phyloP scores from a whole-genome alignment of 768 basidiomycete genomes.

The Rhizopogon vulgaris region DNA sequence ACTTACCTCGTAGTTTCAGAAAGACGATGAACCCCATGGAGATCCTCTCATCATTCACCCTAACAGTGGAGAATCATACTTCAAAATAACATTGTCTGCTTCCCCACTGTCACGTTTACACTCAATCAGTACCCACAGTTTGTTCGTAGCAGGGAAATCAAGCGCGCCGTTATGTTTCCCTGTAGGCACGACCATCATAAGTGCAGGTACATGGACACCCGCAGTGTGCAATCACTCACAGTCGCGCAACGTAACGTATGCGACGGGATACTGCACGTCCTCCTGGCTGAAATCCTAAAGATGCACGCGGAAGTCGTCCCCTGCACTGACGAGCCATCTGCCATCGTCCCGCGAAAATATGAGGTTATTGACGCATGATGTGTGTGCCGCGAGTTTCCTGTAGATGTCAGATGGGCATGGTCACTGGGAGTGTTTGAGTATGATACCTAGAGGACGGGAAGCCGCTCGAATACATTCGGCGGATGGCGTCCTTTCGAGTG shows the following conservation, averaged over 20 bases:
- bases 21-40: conserved; percentile 10
- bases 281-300: conserved; percentile 68
- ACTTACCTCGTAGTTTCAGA: conserved; percentile 25
- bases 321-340: conserved; percentile 60
- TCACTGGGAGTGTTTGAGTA: background rate
- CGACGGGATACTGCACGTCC: conserved; percentile 37
- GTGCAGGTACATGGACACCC: too few species aligned
- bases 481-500: conserved; percentile 13
- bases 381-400: conserved; percentile 38
- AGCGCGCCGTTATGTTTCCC: conserved; percentile 65
- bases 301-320: conserved; percentile 52
- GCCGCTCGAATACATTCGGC: conserved; percentile 17
- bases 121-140: conserved; percentile 6
- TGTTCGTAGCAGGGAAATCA: conserved; percentile 62
- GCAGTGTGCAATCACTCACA: conserved; percentile 12
- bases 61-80: conserved; percentile 45
- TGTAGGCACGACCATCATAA: conserved; percentile 23
- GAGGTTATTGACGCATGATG: conserved; percentile 50
- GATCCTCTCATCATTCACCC: conserved; percentile 7
- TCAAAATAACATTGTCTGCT: conserved; percentile 42
- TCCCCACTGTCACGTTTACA: conserved; percentile 39
- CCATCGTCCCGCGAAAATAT: conserved; percentile 53
- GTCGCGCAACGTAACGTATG: conserved; percentile 39
- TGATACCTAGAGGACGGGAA: conserved; percentile 29
- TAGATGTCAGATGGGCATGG: conserved; percentile 2